Base-by-base conservation (phyloP, 2,329 filamentous ascomycete genomes). In the Pestalotiopsis sp. region DNA sequence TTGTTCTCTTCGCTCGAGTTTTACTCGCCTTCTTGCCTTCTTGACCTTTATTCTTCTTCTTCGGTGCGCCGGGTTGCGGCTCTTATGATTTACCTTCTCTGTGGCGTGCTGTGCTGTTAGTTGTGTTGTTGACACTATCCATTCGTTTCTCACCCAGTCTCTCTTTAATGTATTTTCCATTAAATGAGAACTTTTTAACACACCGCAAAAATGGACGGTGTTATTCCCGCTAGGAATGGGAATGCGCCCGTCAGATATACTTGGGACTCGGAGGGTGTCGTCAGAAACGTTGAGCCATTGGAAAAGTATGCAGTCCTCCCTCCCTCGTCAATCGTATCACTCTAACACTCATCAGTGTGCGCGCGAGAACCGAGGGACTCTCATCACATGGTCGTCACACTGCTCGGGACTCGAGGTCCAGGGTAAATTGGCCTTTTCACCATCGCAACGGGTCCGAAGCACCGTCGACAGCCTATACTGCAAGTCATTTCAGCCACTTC, bases 251-350 rank as follows among this genome's bases (percentile, higher is more conserved):
- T 73, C 69, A 72, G 73, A 73, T 72, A 77, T 69, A 71, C 72
- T 67, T 72, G 73, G 63, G 72, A 74, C 69, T 69, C 73, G 68
- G 69, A 73, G 65, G 73, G 75, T 69, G 70, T 68, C 64, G 67
- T 69, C 60, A 69, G 69, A 20, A 73, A 71, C 70, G 72, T 75
- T 68, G 71, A 77, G 68, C 69, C 71, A 68, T 71, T 77, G 74
- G 76, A 75, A 66, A 72, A 73, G 76, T 73, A 77, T 71, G 67
- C 63, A 20, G n/a, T 14, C 23, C n/a, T 11, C 20, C 25, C 3
- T 27, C 14, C 23, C 12, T 20, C n/a, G 25, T 58, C n/a, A 5
- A 20, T 63, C 20, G 7, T 14, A 23, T 17, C 3, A 45, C 17
- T 41, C 66, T 67, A 23, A 67, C 58, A 60, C 36, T 2, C 38